phyloP scores from a whole-genome alignment of 1,139 yeast species.

The Arxiozyma bovina region DNA sequence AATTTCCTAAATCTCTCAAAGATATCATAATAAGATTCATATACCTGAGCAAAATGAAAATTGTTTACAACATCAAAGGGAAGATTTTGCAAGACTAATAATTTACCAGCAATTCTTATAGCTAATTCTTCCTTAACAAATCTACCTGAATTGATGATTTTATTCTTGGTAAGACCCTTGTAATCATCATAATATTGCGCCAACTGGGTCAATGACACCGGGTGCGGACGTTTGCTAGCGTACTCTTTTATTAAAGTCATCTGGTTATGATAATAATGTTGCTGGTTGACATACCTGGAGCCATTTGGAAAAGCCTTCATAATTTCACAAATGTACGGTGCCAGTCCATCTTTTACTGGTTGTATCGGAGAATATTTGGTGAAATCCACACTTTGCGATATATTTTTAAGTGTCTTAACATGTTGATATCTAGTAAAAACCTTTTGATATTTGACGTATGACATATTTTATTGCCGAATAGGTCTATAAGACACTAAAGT shows the following conservation, averaged over 20 bases:
- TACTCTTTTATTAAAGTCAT: constrained; percentile 51
- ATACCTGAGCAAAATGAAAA: constrained; percentile 75
- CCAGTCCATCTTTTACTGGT: constrained; percentile 27
- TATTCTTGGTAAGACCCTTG: constrained; percentile 53
- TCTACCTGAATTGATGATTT: constrained; percentile 72
- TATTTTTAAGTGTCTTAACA: constrained; percentile 15
- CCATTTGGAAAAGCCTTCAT: constrained; percentile 26
- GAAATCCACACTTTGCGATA: constrained; percentile 27
- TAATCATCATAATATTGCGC: constrained; percentile 77
- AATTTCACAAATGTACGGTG: constrained; percentile 27
- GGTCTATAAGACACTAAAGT: too few species aligned
- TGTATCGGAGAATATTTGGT: constrained; percentile 27
- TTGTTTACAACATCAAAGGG: constrained; percentile 83
- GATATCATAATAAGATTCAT: constrained; percentile 80
- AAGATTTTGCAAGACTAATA: constrained; percentile 67
- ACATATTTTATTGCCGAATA: neutral
- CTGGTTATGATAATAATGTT: constrained; percentile 82
- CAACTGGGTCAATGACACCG: constrained; percentile 76
- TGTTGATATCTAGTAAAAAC: constrained; percentile 10
- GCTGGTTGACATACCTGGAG: constrained; percentile 38
- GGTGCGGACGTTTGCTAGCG: constrained; percentile 63
- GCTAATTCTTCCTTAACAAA: constrained; percentile 83
- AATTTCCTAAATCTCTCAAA: constrained; percentile 76
- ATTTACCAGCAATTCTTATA: constrained; percentile 69
- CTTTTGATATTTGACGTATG: neutral